A percentile compares a stretch with the other conserved stretches of the same genome.
phyloP scores from a whole-genome alignment of 1,284 basidiomycete genomes.

The Tetrapyrgos nigripes region DNA sequence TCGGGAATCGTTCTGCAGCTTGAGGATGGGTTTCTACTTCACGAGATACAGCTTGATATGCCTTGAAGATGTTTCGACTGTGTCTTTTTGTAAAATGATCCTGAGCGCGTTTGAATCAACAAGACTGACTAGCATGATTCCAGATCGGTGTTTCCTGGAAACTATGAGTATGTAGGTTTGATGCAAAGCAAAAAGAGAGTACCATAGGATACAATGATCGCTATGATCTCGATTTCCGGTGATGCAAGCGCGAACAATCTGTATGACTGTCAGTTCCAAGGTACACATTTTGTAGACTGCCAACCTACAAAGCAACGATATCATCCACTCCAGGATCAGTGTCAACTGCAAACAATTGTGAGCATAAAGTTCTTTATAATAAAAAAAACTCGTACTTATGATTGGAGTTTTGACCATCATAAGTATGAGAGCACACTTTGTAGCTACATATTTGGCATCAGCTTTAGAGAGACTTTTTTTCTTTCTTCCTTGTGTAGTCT shows the following conservation, averaged over 20 bases:
- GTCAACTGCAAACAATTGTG: conserved; percentile 58
- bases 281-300: conserved; percentile 11
- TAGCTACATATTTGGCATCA: no score
- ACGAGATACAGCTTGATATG: conserved; percentile 73
- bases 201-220: conserved; percentile 84
- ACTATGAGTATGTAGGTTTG: conserved; percentile 12
- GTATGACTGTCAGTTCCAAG: conserved; percentile 16
- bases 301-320: conserved; percentile 73
- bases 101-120: conserved; percentile 4
- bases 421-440: no score
- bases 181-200: background rate
- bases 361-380: background rate
- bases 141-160: conserved; percentile 73
- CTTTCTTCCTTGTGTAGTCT: conserved; percentile 22
- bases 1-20: conserved; percentile 64
- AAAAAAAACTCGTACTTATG: background rate
- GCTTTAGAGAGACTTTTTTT: background rate
- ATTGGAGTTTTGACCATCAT: background rate
- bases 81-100: conserved; percentile 29
- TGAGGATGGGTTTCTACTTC: conserved; percentile 70
- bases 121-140: conserved; percentile 61
- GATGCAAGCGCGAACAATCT: conserved; percentile 77
- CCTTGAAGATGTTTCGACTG: conserved; percentile 80
- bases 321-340: conserved; percentile 95
- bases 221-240: conserved; percentile 80